Evolutionary conservation across 768 basidiomycete species (phyloP), one percentile per base, ranked within the genome.

Genomic region (Hygrocybe punicea): DNA sequence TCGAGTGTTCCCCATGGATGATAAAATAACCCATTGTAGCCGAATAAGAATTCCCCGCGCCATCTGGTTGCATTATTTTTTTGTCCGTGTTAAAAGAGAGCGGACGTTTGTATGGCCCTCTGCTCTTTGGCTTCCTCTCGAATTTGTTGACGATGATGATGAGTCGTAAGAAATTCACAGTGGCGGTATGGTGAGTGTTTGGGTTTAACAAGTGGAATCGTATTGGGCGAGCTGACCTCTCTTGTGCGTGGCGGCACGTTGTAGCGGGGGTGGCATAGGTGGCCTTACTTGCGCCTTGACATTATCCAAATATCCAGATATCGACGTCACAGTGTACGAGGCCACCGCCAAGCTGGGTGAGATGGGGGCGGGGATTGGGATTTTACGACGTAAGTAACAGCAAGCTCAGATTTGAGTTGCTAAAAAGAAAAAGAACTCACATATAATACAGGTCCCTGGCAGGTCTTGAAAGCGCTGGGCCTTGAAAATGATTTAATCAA

Each of bases 241-340:
- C 29, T 60, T 45, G 49, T 21, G 33, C 49, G 36, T n/a, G 9
- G 36, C 21, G 44, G 7, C 44, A 19, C 21, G 8, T 19, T 61
- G 46, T 59, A 83, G 81, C 68, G 81, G 81, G 9, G 81, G 74
- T 58, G 81, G 81, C 3, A 78, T 83, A 53, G 81, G 78, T 36
- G 81, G 81, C 14, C 67, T 81, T 52, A 74, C 73, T 45, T 67
- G 73, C 53, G 79, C 79, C 66, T 68, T 79, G 25, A 76, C 75
- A n/a, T 62, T 82, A 44, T 76, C 79, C 6, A 71, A 67, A 57
- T 81, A 78, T 62, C 76, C 76, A 1, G 77, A 84, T 57, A 81
- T 85, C 24, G 78, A 83, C 25, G 74, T 85, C 39, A 76, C 80
- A 53, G 67, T 86, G 23, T 86, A 78, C 57, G 84, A 86, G 70